Percentiles rank a stretch among this genome's conserved stretches.
These are phyloP conservation scores for Backusella circina DNA, from an alignment of 192 early-diverging fungal species.

Conservation along the genomic window DNA sequence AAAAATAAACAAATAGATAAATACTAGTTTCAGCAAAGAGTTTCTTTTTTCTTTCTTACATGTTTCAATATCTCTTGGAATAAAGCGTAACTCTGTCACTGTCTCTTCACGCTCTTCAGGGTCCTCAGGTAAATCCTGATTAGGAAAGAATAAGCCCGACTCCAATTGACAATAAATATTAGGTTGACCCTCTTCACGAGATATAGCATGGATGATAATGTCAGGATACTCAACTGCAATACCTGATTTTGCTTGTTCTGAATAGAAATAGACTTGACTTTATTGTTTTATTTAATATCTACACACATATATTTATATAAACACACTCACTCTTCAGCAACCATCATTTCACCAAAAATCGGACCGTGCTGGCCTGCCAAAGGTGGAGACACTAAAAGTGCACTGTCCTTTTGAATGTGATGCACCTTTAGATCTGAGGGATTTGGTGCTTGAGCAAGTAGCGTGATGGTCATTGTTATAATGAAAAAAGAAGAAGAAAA, in stretches of 20 bases:
- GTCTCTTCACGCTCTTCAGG: slow-evolving; percentile 42
- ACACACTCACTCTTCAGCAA: slow-evolving; percentile 48
- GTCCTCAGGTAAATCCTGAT: slow-evolving; percentile 28
- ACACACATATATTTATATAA: no score
- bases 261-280: slow-evolving; percentile 56
- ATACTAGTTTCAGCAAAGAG: background rate
- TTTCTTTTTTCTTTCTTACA: slow-evolving; percentile 38
- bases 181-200: slow-evolving; percentile 47
- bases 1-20: background rate
- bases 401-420: slow-evolving; percentile 15
- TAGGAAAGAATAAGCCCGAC: slow-evolving; percentile 29
- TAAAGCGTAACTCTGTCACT: slow-evolving; percentile 54
- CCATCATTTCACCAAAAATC: slow-evolving; percentile 43
- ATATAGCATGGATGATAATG: slow-evolving; percentile 70
- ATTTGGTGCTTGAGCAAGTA: slow-evolving; percentile 26
- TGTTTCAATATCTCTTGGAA: slow-evolving; percentile 50
- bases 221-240: slow-evolving; percentile 59
- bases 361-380: slow-evolving; percentile 14
- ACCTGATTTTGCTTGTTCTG: slow-evolving; percentile 36
- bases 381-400: slow-evolving; percentile 28
- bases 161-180: slow-evolving; percentile 69
- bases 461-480: slow-evolving; percentile 26
- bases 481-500: slow-evolving; percentile 8
- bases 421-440: slow-evolving; percentile 6
- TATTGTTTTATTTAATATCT: no score